These are phyloP conservation scores for Yamagishiella unicocca DNA, from an alignment of 139 green algal species.

Conservation along the genomic window DNA sequence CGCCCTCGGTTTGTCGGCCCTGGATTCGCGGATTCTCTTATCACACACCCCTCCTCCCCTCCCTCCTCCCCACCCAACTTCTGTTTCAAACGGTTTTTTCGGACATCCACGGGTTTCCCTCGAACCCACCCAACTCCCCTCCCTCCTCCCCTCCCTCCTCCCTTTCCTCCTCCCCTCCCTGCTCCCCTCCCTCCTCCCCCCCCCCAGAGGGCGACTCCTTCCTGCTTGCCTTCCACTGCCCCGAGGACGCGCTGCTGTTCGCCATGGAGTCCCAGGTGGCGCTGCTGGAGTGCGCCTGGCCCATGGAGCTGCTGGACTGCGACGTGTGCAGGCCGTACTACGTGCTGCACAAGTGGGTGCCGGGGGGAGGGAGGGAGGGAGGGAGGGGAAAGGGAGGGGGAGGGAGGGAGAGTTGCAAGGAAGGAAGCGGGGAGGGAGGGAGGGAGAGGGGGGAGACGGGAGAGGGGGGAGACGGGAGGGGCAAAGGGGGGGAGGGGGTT, in stretches of 20 bases:
- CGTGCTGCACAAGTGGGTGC: slow-evolving; percentile 50
- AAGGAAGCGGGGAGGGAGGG: not conserved
- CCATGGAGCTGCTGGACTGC: slow-evolving; percentile 48
- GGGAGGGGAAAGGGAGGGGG: not conserved
- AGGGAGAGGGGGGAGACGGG: not conserved
- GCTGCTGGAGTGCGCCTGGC: slow-evolving; percentile 56
- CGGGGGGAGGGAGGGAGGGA: not conserved
- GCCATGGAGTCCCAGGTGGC: slow-evolving; percentile 56
- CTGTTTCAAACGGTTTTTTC: no score
- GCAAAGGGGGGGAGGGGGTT: not conserved
- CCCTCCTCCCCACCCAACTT: no score
- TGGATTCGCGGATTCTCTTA: no score
- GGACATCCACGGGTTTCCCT: no score
- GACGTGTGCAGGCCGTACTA: slow-evolving; percentile 49
- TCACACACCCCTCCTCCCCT: no score
- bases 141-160: not conserved
- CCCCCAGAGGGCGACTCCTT: slow-evolving; percentile 63
- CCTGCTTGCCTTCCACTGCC: slow-evolving; percentile 69
- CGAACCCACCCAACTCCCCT: no score
- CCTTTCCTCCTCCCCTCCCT: not conserved
- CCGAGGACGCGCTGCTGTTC: slow-evolving; percentile 62
- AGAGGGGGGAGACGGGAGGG: not conserved
- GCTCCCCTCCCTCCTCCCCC: not conserved
- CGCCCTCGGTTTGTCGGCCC: no score
- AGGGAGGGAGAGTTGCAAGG: not conserved